phyloP scores from a whole-genome alignment of 176 grass and related monocot genomes.

The Oryza longistaminata region DNA sequence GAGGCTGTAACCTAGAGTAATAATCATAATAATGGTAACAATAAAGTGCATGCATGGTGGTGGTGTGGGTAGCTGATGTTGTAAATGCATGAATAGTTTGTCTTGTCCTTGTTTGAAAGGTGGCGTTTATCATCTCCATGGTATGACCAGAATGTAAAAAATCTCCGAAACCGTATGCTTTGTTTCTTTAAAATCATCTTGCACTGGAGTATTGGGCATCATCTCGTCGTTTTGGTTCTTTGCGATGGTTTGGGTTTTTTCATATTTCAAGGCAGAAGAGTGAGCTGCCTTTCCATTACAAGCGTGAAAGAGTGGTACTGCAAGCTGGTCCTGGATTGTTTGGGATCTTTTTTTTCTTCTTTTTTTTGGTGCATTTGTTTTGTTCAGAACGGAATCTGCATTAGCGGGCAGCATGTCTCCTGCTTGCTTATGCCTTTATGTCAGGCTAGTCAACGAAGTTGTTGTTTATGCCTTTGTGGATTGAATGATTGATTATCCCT shows the following conservation, averaged over 20 bases:
- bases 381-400: slow-evolving; percentile 1
- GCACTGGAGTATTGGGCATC: not conserved
- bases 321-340: not conserved
- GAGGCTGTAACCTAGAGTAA: slow-evolving; percentile 41
- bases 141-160: slow-evolving; percentile 12
- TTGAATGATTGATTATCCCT: not conserved
- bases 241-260: not conserved
- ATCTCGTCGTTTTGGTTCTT: not conserved
- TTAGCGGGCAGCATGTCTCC: not conserved
- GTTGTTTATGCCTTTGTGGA: slow-evolving; percentile 10
- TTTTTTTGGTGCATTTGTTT: not conserved
- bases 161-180: not conserved
- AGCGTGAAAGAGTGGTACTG: not conserved
- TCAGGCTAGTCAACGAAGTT: not conserved
- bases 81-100: slow-evolving; percentile 44
- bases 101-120: slow-evolving; percentile 24
- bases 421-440: not conserved
- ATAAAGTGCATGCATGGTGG: slow-evolving; percentile 35
- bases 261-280: not conserved
- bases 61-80: slow-evolving; percentile 34
- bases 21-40: slow-evolving; percentile 23
- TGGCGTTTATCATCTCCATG: slow-evolving; percentile 18
- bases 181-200: slow-evolving; percentile 15
- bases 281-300: not conserved
- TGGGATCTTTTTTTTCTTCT: not conserved